Evolutionary conservation across 164 flowering plant species (phyloP), one percentile per base, ranked within the genome.

Genomic region (Aristolochia contorta): DNA sequence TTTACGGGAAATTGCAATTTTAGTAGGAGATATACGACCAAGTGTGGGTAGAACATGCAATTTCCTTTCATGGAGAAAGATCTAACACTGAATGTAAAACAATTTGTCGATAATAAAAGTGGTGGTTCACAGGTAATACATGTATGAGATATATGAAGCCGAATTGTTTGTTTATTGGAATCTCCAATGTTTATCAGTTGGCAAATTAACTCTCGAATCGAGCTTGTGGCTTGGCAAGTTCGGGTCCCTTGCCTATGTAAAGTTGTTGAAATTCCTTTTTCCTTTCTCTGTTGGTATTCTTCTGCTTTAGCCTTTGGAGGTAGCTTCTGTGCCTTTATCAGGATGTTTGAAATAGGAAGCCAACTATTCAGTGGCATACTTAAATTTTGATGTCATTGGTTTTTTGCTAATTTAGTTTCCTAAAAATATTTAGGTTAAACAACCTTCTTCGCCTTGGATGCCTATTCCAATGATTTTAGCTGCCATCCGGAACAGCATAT

Each of bases 401-500:
- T 37, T 37, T 6, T 37, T 37, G 12, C 7, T 37, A 33, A 27
- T 63, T 22, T 54, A 55, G 16, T 47, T 52, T 43, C 27, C 19
- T 53, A 20, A 2, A 27, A 30, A 43, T 56, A 32, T 43, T 49
- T 59, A 60, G 30, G 22, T 58, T 57, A 71, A 56, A 68, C 67
- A 13, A 54, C 89, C 92, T 9, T 71, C 70, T 45, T 88, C 92
- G 9, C 81, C 84, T 23, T 86, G 92, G 90, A 74, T 86, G 69
- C 80, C 88, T 14, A 77, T 88, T 63, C 65, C 96, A 20, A 54
- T 68, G 58, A 68, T 88, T 16, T 81, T 84, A 16, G 65, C 72
- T n/a, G 80, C 50, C 3, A 78, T 88, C 25, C 72, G 80, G 15
- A 82, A 72, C 65, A 56, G 67, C 47, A 61, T 86, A 21, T 76